Evolutionary conservation across 2,329 filamentous ascomycete species (phyloP), one percentile per base, ranked within the genome.

Genomic region (Cordyceps cateniannulata): DNA sequence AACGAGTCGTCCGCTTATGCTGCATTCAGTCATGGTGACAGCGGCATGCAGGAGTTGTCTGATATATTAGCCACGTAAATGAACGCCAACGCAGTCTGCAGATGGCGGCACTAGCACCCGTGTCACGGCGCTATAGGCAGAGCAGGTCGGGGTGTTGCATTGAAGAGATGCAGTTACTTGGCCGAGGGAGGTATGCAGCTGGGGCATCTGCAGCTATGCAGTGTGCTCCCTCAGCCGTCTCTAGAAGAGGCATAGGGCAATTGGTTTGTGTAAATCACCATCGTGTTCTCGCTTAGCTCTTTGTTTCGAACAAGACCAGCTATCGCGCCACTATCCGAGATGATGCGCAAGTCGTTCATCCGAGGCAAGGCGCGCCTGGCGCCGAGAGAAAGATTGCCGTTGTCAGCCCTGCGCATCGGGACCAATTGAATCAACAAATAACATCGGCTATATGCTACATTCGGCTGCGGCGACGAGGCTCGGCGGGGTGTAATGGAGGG

Each of bases 391-490:
- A 58, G 56, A 51, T 52, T 59, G 47, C 56, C 20, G 48, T 16
- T 35, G 25, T 35, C 47, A 59, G 47, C 56, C 56, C 7, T 59
- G 48, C 20, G 32, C 20, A 52, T 59, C 48, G 35, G 29, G 16
- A 24, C 47, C 55, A 24, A 59, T 35, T 29, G 38, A 18, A 45
- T 45, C 24, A 25, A 25, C 7, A 25, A 18, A 59, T 14, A 7
- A 59, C 44, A 25, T 22, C 38, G 56, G 48, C 56, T 59, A 59
- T 45, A 51, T 52, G 56, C 29, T 9, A 8, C 22, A 16, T 45
- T 52, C 47, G 38, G 56, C 56, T 50, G 35, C 38, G n/a, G 52
- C 48, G 51, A 52, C 5, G 22, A 20, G 35, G 55, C 22, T 22
- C 12, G 56, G 9, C 5, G n/a, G 22, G 32, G 45, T 22, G 47